Conservation (phyloP, 257 asterid species). For the Coffea eugenioides region DNA sequence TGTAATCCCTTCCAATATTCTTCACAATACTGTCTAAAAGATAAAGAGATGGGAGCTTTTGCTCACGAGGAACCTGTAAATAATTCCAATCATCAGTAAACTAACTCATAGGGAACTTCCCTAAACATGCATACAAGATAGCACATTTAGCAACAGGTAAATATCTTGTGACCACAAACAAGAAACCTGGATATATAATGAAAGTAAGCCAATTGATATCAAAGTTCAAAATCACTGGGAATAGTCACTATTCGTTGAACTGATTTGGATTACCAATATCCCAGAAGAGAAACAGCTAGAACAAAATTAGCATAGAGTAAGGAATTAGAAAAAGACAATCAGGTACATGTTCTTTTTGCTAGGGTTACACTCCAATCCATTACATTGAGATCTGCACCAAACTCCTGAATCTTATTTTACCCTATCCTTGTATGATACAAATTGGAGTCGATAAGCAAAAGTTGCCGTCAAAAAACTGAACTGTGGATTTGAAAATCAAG, state of each 20-base stretch:
- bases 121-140: not conserved
- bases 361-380: not conserved
- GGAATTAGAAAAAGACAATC: not conserved
- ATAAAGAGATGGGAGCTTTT: constrained; percentile 91
- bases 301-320: not conserved
- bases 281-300: not conserved
- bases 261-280: not conserved
- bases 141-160: constrained; percentile 2
- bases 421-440: not conserved
- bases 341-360: not conserved
- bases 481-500: not conserved
- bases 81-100: constrained; percentile 34
- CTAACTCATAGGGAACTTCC: not conserved
- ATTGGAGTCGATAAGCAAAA: not conserved
- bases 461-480: not conserved
- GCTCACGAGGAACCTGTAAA: constrained; percentile 86
- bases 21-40: constrained; percentile 95
- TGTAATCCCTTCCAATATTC: constrained; percentile 94
- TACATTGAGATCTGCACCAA: not conserved
- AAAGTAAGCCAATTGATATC: not conserved
- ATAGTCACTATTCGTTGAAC: not conserved
- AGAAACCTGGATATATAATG: not conserved
- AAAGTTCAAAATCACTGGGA: not conserved
- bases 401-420: not conserved
- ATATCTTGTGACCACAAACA: not conserved